phyloP scores from a whole-genome alignment of 2,329 filamentous ascomycete genomes.

The Lithohypha guttulata region DNA sequence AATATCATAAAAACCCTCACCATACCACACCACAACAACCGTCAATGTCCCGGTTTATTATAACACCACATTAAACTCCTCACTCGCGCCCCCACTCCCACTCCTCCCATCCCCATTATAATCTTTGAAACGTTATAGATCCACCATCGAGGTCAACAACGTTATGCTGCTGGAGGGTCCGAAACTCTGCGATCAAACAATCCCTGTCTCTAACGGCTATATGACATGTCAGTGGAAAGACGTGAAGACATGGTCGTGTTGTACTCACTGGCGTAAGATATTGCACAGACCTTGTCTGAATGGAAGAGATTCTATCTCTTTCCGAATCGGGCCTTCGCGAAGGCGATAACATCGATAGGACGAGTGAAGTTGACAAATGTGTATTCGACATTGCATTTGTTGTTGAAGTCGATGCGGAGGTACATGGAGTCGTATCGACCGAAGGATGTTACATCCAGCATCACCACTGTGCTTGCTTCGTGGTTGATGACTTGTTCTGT shows the following conservation, averaged over 20 bases:
- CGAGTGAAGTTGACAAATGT: constrained; percentile 93
- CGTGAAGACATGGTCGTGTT: neutral
- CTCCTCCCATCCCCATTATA: too few relatives aligned
- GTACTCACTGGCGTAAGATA: constrained; percentile 84
- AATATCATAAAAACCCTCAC: too few relatives aligned
- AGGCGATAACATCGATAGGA: constrained; percentile 29
- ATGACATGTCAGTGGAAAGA: constrained; percentile 5
- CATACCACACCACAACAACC: too few relatives aligned
- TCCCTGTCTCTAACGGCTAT: constrained; percentile 83
- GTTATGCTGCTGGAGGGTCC: too few relatives aligned
- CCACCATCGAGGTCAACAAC: too few relatives aligned
- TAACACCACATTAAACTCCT: too few relatives aligned
- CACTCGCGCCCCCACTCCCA: too few relatives aligned
- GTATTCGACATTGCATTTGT: constrained; percentile 86
- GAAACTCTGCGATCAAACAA: constrained; percentile 85
- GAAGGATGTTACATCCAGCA: constrained; percentile 66
- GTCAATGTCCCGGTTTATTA: too few relatives aligned
- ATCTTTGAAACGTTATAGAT: too few relatives aligned
- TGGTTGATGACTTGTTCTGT: too few relatives aligned
- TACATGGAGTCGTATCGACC: constrained; percentile 94
- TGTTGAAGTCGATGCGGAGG: constrained; percentile 76
- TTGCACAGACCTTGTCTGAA: constrained; percentile 73
- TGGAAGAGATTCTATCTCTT: constrained; percentile 70
- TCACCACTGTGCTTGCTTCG: constrained; percentile 60
- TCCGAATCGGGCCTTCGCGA: constrained; percentile 59